Percentiles rank a stretch among this genome's conserved stretches.
Evolutionary conservation across 345 rosid species (phyloP).

Genomic region (Cardamine resedifolia): DNA sequence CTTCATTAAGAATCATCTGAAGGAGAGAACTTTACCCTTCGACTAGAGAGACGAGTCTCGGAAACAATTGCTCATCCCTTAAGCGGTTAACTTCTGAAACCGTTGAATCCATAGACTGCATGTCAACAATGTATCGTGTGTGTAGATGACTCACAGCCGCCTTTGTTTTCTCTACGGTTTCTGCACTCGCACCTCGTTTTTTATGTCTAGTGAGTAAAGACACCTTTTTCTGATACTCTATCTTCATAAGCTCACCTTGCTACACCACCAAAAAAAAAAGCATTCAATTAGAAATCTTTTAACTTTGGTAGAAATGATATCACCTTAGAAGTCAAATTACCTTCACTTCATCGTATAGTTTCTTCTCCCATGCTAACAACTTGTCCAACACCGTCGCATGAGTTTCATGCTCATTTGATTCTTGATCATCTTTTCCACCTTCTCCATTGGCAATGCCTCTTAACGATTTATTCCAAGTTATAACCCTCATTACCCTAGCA

Average conservation of each 20-base stretch:
- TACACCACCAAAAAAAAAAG: conserved; percentile 24
- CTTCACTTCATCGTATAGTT: conserved; percentile 97
- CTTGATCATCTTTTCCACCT: conserved; percentile 61
- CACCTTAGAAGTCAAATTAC: conserved; percentile 38
- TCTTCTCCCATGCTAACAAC: conserved; percentile 96
- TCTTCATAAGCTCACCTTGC: conserved; percentile 98
- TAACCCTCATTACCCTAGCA: conserved; percentile 88
- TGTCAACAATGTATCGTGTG: conserved; percentile 90
- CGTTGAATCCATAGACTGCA: conserved; percentile 98
- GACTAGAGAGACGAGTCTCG: conserved; percentile 71
- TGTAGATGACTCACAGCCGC: conserved; percentile 93
- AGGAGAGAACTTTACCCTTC: conserved; percentile 59
- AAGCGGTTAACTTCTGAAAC: conserved; percentile 84
- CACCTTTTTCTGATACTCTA: conserved; percentile 85
- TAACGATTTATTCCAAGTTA: conserved; percentile 89
- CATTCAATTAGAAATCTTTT: background rate
- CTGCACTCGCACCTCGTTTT: conserved; percentile 69
- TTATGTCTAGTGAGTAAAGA: conserved; percentile 70
- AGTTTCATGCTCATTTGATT: conserved; percentile 75
- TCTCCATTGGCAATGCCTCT: conserved; percentile 63
- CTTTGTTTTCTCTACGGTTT: conserved; percentile 89
- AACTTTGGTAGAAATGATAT: background rate
- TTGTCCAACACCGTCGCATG: conserved; percentile 94
- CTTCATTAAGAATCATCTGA: background rate
- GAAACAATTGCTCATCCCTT: conserved; percentile 86